Conservation (phyloP, 2,329 filamentous ascomycete genomes). For the Colletotrichum sidae region DNA sequence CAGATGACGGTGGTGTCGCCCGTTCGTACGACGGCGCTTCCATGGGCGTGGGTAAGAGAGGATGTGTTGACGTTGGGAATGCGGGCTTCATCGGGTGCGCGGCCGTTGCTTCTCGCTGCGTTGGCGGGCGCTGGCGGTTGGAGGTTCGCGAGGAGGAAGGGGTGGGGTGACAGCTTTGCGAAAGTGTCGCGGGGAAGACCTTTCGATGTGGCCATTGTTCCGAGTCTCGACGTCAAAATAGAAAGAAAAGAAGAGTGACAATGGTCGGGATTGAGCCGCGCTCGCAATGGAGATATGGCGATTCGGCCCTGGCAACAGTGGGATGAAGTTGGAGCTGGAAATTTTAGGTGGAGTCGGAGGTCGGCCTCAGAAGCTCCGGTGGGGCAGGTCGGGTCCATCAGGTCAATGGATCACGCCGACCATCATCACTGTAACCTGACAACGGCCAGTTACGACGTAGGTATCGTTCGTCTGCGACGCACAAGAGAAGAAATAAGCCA, state of each 20-base stretch:
- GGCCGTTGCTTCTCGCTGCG: constrained; percentile 83
- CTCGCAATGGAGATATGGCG: no score
- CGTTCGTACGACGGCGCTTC: constrained; percentile 86
- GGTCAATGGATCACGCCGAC: no score
- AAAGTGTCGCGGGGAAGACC: constrained; percentile 76
- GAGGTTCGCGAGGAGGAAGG: constrained; percentile 91
- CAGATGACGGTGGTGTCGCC: constrained; percentile 97
- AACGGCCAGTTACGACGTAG: no score
- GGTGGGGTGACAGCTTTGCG: constrained; percentile 88
- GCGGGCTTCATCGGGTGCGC: constrained; percentile 76
- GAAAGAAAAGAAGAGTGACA: no score
- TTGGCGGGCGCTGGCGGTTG: constrained; percentile 60
- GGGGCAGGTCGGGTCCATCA: constrained; percentile 2
- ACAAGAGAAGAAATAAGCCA: no score
- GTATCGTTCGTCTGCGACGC: no score
- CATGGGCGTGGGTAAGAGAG: constrained; percentile 88
- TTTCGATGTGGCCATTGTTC: constrained; percentile 48
- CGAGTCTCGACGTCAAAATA: not conserved
- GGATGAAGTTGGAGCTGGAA: constrained; percentile 31
- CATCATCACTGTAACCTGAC: no score
- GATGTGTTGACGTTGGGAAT: constrained; percentile 82
- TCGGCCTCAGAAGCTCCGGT: constrained; percentile 32
- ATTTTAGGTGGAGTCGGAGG: constrained; percentile 33
- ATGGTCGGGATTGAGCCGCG: no score
- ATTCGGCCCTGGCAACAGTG: not conserved